phyloP scores from a whole-genome alignment of 108 stramenopile species.

The Skeletonema menzelii region DNA sequence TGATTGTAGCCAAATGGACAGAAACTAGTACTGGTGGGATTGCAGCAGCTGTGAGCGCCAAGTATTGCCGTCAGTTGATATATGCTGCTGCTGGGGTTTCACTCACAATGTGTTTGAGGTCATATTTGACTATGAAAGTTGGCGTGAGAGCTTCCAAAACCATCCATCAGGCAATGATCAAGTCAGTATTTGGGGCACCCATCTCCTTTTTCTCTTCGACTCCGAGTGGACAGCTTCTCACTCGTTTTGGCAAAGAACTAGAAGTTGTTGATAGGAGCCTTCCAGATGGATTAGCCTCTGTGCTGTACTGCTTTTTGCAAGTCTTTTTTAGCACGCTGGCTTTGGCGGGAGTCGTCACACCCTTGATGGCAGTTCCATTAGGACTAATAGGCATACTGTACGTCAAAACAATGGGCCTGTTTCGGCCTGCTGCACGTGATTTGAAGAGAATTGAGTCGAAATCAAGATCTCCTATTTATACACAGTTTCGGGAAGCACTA shows the following conservation, averaged over 20 bases:
- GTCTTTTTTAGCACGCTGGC: conserved; percentile 60
- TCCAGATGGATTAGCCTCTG: conserved; percentile 68
- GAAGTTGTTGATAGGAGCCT: conserved; percentile 74
- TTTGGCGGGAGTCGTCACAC: conserved; percentile 66
- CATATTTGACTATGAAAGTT: conserved; percentile 67
- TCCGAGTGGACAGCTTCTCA: conserved; percentile 88
- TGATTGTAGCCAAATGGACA: conserved; percentile 77
- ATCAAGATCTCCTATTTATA: conserved; percentile 91
- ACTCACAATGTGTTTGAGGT: conserved; percentile 67
- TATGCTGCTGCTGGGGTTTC: conserved; percentile 74
- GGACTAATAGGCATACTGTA: conserved; percentile 56
- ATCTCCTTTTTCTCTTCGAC: conserved; percentile 92
- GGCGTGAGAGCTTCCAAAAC: conserved; percentile 67
- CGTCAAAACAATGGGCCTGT: conserved; percentile 51
- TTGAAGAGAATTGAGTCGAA: conserved; percentile 87
- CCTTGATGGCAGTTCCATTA: conserved; percentile 61
- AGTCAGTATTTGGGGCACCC: conserved; percentile 87
- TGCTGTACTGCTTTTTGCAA: conserved; percentile 74
- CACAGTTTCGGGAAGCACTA: conserved; percentile 93
- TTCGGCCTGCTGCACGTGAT: conserved; percentile 79
- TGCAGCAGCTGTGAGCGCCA: conserved; percentile 50
- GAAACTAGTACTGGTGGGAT: conserved; percentile 56
- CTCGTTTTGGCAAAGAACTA: conserved; percentile 90
- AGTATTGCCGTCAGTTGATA: conserved; percentile 61
- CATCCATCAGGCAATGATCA: conserved; percentile 68